phyloP scores from a whole-genome alignment of 2,329 filamentous ascomycete species.

The Verticillium nonalfalfae region DNA sequence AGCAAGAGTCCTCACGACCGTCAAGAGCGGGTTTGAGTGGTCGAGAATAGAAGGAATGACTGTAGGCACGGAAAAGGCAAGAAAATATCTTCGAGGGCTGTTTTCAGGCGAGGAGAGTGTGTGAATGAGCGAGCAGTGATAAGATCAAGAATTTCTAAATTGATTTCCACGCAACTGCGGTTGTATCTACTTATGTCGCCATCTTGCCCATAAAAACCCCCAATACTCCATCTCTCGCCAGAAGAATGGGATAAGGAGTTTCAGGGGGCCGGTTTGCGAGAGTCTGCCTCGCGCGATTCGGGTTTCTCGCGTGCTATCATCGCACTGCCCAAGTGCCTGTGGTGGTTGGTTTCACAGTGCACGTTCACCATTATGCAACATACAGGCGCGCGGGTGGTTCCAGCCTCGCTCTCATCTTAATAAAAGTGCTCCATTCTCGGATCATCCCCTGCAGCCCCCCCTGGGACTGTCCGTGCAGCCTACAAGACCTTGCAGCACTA shows the following conservation, averaged over 20 bases:
- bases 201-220: background rate
- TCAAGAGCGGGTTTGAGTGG: background rate
- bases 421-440: background rate
- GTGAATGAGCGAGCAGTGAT: background rate
- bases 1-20: background rate
- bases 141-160: no score
- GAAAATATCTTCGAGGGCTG: background rate
- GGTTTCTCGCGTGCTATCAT: background rate
- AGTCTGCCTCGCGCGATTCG: background rate
- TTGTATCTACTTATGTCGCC: background rate
- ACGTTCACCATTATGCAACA: background rate
- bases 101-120: background rate
- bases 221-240: background rate
- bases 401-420: background rate
- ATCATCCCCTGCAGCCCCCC: background rate
- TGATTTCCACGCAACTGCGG: background rate
- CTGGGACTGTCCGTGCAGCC: background rate
- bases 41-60: background rate
- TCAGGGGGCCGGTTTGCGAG: background rate
- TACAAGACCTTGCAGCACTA: background rate
- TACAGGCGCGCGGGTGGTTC: background rate
- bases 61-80: background rate
- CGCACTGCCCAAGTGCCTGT: background rate
- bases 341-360: background rate
- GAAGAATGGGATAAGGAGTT: background rate